Evolutionary conservation across 805 yeast species (phyloP).

Genomic region (Clavispora vitiphila): DNA sequence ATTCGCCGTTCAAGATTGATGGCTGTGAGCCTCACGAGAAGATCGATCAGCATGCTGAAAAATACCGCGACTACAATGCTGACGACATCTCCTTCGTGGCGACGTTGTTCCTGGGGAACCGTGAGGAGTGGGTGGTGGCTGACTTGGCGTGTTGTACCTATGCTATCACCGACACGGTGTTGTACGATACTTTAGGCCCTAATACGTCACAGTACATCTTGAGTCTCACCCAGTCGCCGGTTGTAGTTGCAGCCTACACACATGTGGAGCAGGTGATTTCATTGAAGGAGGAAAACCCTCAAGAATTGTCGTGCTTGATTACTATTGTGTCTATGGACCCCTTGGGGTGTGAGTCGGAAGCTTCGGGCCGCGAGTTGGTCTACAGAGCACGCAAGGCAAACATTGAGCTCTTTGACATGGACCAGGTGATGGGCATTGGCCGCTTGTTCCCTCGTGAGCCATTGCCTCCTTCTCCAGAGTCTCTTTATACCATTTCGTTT

Average conservation of each 20-base stretch:
- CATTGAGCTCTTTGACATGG: constrained; percentile 18
- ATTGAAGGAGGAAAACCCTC: constrained; percentile 10
- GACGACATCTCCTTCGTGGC: constrained; percentile 39
- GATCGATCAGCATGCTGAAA: constrained; percentile 15
- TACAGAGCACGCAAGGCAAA: constrained; percentile 11
- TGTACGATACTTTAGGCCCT: constrained; percentile 38
- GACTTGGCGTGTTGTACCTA: constrained; percentile 51
- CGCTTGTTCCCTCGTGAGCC: constrained; percentile 16
- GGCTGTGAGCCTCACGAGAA: constrained; percentile 18
- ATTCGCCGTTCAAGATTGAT: constrained; percentile 17
- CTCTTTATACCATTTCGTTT: constrained; percentile 21
- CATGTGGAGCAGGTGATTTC: constrained; percentile 8
- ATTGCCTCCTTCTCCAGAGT: constrained; percentile 14
- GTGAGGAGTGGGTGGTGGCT: constrained; percentile 63
- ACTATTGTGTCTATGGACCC: constrained; percentile 26
- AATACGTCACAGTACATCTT: constrained; percentile 31
- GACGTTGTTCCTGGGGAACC: constrained; percentile 52
- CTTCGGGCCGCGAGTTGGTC: constrained; percentile 26
- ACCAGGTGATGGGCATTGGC: constrained; percentile 20
- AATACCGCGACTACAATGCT: constrained; percentile 9
- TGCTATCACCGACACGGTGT: constrained; percentile 34
- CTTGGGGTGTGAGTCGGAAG: constrained; percentile 8
- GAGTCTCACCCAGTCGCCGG: constrained; percentile 46
- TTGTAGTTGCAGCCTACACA: constrained; percentile 32
- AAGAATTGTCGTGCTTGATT: constrained; percentile 16